Conservation (phyloP, 2,329 filamentous ascomycete genomes). For the Ophiostoma piceae region DNA sequence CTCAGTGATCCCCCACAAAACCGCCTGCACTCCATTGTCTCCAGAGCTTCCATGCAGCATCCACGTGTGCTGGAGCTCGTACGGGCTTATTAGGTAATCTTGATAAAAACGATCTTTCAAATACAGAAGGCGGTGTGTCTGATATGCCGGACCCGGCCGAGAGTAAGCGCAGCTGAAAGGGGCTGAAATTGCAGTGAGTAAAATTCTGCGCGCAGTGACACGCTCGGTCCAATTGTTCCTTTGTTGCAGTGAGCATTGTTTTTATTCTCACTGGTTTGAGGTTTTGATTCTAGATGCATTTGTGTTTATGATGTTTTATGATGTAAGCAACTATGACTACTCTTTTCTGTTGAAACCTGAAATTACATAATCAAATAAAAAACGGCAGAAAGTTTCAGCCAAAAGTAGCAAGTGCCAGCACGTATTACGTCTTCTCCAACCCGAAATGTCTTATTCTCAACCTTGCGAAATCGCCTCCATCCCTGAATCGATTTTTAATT, state of each 20-base stretch:
- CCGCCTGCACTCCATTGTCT: too few species aligned
- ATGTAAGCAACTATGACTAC: too few species aligned
- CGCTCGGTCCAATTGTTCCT: background rate
- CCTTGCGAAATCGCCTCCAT: background rate
- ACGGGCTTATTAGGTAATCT: too few species aligned
- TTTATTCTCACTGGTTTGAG: background rate
- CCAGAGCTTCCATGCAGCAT: too few species aligned
- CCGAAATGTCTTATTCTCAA: background rate
- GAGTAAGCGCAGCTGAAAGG: background rate
- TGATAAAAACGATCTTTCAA: too few species aligned
- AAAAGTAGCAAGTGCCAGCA: background rate
- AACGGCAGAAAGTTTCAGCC: slow-evolving; percentile 1
- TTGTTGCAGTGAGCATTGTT: background rate
- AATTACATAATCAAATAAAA: background rate
- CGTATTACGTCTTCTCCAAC: background rate
- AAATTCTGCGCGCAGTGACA: background rate
- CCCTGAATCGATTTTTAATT: background rate
- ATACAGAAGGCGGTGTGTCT: background rate
- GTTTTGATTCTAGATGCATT: too few species aligned
- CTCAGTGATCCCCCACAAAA: too few species aligned
- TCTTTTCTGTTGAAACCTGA: too few species aligned
- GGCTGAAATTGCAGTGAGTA: background rate
- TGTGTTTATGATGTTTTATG: too few species aligned
- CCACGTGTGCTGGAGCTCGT: background rate
- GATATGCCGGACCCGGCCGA: background rate